phyloP scores from a whole-genome alignment of 2,329 filamentous ascomycete species.

The Arthrobotrys musiformis region DNA sequence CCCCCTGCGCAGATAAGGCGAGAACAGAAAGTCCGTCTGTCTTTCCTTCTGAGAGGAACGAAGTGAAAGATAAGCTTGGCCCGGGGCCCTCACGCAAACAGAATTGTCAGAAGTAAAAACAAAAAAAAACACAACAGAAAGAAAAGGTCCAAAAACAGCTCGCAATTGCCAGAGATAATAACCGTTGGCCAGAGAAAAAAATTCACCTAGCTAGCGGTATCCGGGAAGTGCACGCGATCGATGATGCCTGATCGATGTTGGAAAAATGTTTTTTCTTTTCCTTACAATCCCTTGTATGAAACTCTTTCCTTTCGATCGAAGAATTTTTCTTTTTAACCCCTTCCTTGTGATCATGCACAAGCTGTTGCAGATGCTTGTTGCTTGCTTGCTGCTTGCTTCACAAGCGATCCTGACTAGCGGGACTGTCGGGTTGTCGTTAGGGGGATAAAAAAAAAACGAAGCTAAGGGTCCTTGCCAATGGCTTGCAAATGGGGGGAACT shows the following conservation, averaged over 20 bases:
- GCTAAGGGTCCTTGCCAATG: slow-evolving; percentile 13
- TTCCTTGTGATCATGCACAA: slow-evolving; percentile 39
- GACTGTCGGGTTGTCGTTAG: slow-evolving; percentile 23
- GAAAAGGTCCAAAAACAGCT: too few relatives aligned
- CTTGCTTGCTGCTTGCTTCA: slow-evolving; percentile 33
- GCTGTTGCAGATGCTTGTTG: slow-evolving; percentile 31
- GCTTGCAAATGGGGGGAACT: too few relatives aligned
- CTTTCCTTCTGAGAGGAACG: too few relatives aligned
- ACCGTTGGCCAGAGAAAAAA: too few relatives aligned
- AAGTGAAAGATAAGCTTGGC: slow-evolving; percentile 50
- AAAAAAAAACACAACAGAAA: too few relatives aligned
- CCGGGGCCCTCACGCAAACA: slow-evolving; percentile 48
- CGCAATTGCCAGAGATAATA: slow-evolving; percentile 24
- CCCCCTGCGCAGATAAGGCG: slow-evolving; percentile 52
- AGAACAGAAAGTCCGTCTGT: background rate
- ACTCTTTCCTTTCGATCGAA: slow-evolving; percentile 2
- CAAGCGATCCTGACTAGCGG: slow-evolving; percentile 54
- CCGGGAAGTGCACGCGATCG: slow-evolving; percentile 55
- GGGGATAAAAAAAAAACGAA: background rate
- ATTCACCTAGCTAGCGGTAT: slow-evolving; percentile 20
- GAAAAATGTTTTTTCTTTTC: slow-evolving; percentile 24
- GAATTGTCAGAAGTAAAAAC: slow-evolving; percentile 37
- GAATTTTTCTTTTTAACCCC: too few relatives aligned
- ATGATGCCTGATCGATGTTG: slow-evolving; percentile 31
- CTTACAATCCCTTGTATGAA: background rate